Evolutionary conservation across 257 asterid species (phyloP).

Genomic region (Solanum rostratum): DNA sequence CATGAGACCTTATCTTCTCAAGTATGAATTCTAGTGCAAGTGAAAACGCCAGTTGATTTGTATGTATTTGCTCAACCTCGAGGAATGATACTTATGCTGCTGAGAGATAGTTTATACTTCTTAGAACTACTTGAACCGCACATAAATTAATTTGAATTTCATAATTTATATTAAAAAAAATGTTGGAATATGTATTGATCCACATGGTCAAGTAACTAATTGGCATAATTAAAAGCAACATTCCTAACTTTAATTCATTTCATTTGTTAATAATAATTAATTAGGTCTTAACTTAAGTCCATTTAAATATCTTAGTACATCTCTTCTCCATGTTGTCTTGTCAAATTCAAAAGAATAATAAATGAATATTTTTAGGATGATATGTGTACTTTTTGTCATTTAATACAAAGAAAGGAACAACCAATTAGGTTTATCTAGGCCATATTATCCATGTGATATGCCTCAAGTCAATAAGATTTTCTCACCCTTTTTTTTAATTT

Average conservation of each 20-base stretch:
- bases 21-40: neutral
- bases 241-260: neutral
- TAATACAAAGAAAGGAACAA: neutral
- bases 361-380: neutral
- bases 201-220: neutral
- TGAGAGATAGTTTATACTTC: accelerated
- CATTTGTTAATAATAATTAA: neutral
- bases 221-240: neutral
- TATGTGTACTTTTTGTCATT: neutral
- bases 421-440: neutral
- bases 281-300: neutral
- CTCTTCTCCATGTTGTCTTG: neutral
- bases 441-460: neutral
- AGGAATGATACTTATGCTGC: neutral
- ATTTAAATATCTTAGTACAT: too few species aligned
- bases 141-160: neutral
- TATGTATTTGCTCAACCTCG: neutral
- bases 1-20: neutral
- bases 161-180: neutral
- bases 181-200: neutral
- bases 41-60: neutral
- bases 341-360: neutral
- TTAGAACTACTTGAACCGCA: neutral
- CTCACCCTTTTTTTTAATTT: neutral
- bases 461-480: neutral